Base-by-base conservation (phyloP, 352 stramenopile genomes). In the Phytophthora pisi region DNA sequence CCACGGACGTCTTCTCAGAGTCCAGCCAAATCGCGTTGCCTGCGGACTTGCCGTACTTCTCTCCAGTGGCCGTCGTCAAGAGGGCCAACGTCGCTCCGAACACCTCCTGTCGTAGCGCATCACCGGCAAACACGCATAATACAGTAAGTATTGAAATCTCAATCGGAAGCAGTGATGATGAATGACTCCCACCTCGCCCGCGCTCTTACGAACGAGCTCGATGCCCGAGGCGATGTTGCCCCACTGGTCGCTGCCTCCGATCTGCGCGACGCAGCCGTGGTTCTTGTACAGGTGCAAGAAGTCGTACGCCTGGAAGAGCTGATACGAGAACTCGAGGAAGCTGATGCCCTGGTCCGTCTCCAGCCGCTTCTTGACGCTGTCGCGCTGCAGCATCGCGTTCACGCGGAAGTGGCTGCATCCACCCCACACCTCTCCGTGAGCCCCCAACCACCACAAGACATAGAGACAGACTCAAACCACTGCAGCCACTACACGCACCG, bases 261-360 rank as follows among this genome's bases (percentile, higher is more conserved):
- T 91, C 79, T 99, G 98, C 51, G 98, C 86, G 15, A 93, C 80
- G 45, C 95, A 98, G 60, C 89, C 79, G 63, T 98, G 81, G n/a
- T 93, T 70, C 51, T 87, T 75, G 77, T 93, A 93, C 11, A 99
- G 75, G 70, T 99, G 95, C 57, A 99, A 71, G 78, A 99, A 99
- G 74, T 99, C 98, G 70, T 99, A 99, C 7, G 98, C 97, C 81
- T 99, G 98, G 63, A 99, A 95, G 65, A 99, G 93, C 86, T 99
- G 98, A 83, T 99, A 99, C 67, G 98, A 99, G 70, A 99, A 99
- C 86, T 99, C 98, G 58, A 99, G 91, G 81, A 99, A 99, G 62
- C 89, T 98, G 75, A 99, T 95, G 49, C 93, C 93, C 26, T 97
- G 91, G 68, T 99, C 97, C 38, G 92, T 90, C 46, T 92, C 80